These are phyloP conservation scores for Blastobotrys aristatus DNA, from an alignment of 1,139 yeast genomes.

Conservation along the genomic window DNA sequence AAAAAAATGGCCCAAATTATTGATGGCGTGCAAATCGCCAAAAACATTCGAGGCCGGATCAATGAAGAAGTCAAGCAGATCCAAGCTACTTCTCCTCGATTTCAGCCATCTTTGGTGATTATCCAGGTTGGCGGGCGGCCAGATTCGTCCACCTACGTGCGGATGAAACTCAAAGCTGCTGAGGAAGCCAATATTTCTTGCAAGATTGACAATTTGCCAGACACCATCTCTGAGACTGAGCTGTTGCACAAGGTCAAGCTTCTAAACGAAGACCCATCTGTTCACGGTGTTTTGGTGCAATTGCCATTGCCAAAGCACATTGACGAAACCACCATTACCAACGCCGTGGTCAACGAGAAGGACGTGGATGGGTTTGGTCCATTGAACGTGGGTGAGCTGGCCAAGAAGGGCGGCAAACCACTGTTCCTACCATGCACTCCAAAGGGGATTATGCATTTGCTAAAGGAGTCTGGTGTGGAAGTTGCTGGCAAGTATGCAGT, in stretches of 20 bases:
- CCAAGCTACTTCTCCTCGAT: conserved; percentile 37
- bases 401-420: conserved; percentile 84
- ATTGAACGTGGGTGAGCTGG: conserved; percentile 81
- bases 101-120: conserved; percentile 74
- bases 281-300: conserved; percentile 89
- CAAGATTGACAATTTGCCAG: conserved; percentile 33
- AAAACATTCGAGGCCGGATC: conserved; percentile 14
- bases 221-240: conserved; percentile 36
- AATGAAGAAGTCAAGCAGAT: conserved; percentile 12
- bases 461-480: conserved; percentile 58
- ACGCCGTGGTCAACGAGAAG: conserved; percentile 69
- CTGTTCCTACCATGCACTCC: conserved; percentile 92
- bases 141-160: conserved; percentile 87
- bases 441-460: conserved; percentile 79
- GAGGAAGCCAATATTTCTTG: conserved; percentile 36
- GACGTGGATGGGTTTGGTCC: conserved; percentile 97
- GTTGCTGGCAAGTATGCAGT: conserved; percentile 82
- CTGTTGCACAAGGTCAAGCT: conserved; percentile 53
- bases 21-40: conserved; percentile 17
- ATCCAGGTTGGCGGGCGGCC: conserved; percentile 88
- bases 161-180: conserved; percentile 93
- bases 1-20: conserved; percentile 14
- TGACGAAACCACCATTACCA: conserved; percentile 72
- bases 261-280: conserved; percentile 63
- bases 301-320: conserved; percentile 83